Base-by-base conservation (phyloP, 371 early-diverging fungal genomes). In the Mortierella sp. region DNA sequence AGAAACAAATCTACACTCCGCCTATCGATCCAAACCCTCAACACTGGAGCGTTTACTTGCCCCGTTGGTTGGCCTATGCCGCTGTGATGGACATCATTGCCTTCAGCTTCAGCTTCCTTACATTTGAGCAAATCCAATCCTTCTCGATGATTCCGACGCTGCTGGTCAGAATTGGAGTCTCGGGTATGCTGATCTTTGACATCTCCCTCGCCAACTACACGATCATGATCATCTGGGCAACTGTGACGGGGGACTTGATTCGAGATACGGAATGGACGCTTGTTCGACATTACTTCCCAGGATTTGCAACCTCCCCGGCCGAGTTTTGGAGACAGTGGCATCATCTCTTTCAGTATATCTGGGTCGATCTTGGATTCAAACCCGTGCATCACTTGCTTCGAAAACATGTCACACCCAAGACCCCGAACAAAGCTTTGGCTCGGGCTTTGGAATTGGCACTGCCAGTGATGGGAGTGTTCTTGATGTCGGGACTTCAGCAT, bases 311-410 rank as follows among this genome's bases (percentile, higher is more conserved):
- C 41, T 75, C 75, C 4, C 68, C 68, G 8, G 50, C 68, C 30
- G 75, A 68, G 52, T 75, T 75, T 49, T 75, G 75, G 75, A 59
- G 60, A 15, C 75, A 68, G 41, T 75, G 75, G 75, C 75, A 75
- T 39, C 75, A 75, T 41, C 64, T 75, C 31, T 75, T 75, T 55
- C 49, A 69, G 49, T 61, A 69, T 34, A 64, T 76, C 50, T 76
- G 76, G 70, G 70, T 76, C 46, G 76, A 76, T 37, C 61, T 69
- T 4, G 69, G 76, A 3, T 63, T 64, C 65, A 69, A 69, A 42
- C 76, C 76, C 23, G 52, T 56, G 6, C 48, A 56, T 12, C 70
- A 69, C 19, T 5, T 76, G 12, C 51, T 76, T 30, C 60, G 47
- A 53, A 64, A 75, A 50, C 26, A 76, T 39, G 50, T 76, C 32